These are phyloP conservation scores for Hondaea fermentalgiana DNA, from an alignment of 108 stramenopile species.

Conservation along the genomic window DNA sequence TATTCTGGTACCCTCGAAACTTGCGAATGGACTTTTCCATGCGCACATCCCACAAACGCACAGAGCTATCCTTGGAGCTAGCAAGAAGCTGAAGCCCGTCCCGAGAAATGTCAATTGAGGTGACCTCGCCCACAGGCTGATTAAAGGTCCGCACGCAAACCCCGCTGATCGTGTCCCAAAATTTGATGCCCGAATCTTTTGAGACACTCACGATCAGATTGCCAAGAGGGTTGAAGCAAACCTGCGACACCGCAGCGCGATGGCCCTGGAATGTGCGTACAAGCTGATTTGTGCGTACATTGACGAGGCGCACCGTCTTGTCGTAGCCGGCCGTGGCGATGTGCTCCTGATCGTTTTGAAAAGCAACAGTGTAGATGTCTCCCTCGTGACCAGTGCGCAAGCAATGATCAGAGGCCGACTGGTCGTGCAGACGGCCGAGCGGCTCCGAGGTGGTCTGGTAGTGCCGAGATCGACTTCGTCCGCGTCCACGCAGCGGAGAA, in stretches of 20 bases:
- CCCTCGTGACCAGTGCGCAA: neutral
- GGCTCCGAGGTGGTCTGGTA: neutral
- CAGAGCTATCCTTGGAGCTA: neutral
- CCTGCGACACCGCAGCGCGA: neutral
- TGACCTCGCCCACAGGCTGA: slow-evolving; percentile 15
- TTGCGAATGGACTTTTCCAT: neutral
- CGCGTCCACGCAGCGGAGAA: neutral
- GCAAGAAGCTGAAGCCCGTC: neutral
- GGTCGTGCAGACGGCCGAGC: neutral
- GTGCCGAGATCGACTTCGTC: neutral
- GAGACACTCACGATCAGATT: neutral
- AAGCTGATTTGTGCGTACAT: neutral
- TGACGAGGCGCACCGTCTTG: slow-evolving; percentile 2
- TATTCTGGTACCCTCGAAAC: neutral
- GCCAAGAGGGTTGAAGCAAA: neutral
- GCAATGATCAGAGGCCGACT: neutral
- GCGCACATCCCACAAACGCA: slow-evolving; percentile 11
- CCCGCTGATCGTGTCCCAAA: slow-evolving; percentile 7
- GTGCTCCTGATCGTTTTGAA: neutral
- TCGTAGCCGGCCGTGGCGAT: neutral
- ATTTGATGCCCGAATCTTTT: neutral
- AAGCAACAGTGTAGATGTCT: neutral
- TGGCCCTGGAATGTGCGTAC: neutral
- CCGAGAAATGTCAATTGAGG: neutral
- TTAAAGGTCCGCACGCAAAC: slow-evolving; percentile 3